A percentile compares a stretch with the other conserved stretches of the same genome.
These are phyloP conservation scores for Aspergillus aculeatus DNA, from an alignment of 2,329 filamentous ascomycete species.

Conservation along the genomic window DNA sequence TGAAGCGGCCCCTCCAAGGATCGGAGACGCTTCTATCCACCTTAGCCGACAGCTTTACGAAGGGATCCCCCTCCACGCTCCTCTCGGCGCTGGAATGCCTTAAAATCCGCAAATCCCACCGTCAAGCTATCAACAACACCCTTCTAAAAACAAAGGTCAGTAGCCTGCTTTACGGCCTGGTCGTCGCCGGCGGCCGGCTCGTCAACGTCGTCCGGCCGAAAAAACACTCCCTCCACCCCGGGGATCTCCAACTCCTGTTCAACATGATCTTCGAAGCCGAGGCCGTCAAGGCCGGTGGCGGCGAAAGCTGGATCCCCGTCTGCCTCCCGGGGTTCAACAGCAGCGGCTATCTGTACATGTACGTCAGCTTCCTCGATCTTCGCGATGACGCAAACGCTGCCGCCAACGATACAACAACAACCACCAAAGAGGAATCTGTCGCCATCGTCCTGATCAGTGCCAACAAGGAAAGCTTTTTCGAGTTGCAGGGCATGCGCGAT, in stretches of 20 bases:
- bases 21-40: constrained; percentile 90
- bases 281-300: constrained; percentile 84
- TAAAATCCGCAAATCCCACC: constrained; percentile 84
- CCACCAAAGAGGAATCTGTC: constrained; percentile 65
- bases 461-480: constrained; percentile 90
- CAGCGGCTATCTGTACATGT: constrained; percentile 96
- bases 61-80: constrained; percentile 83
- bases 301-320: constrained; percentile 95
- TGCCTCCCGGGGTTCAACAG: constrained; percentile 97
- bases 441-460: constrained; percentile 90
- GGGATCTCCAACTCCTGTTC: constrained; percentile 93
- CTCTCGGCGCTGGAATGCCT: constrained; percentile 90
- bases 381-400: constrained; percentile 48
- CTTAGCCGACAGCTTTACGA: constrained; percentile 89
- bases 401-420: constrained; percentile 36
- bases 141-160: constrained; percentile 75
- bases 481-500: constrained; percentile 71
- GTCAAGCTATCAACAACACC: constrained; percentile 80
- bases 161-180: constrained; percentile 83
- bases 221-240: constrained; percentile 91
- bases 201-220: constrained; percentile 94
- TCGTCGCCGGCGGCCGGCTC: constrained; percentile 87
- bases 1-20: constrained; percentile 84
- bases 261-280: constrained; percentile 99
- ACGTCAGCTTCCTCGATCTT: constrained; percentile 87